These are phyloP conservation scores for Aspergillus haitiensis DNA, from an alignment of 495 filamentous ascomycete genomes.

Conservation along the genomic window DNA sequence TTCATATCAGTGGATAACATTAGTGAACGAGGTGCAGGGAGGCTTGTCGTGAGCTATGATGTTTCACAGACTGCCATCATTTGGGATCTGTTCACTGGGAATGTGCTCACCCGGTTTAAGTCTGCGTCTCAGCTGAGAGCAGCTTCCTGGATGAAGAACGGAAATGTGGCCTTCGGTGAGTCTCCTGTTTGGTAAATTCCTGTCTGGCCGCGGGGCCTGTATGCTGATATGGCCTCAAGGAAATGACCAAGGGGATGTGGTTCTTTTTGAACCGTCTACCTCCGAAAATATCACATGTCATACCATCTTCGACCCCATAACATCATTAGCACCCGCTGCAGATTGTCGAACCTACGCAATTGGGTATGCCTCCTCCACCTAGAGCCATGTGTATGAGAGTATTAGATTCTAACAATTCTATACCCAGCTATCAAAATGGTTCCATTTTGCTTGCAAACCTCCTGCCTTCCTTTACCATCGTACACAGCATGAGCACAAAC, in stretches of 20 bases:
- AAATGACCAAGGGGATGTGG: conserved; percentile 87
- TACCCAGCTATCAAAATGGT: conserved; percentile 82
- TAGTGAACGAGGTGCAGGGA: conserved; percentile 81
- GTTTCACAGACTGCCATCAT: conserved; percentile 88
- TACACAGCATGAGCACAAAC: conserved; percentile 82
- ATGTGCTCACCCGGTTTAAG: conserved; percentile 83
- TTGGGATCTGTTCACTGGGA: conserved; percentile 93
- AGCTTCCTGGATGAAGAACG: conserved; percentile 95
- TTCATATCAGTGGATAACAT: conserved; percentile 88
- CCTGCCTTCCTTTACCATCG: conserved; percentile 88
- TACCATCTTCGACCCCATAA: conserved; percentile 92
- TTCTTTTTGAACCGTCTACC: conserved; percentile 89
- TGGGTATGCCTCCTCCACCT: conserved; percentile 57
- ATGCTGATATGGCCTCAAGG: conserved; percentile 49
- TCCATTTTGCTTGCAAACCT: conserved; percentile 88
- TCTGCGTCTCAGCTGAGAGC: conserved; percentile 83
- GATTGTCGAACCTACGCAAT: conserved; percentile 97
- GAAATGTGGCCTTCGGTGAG: conserved; percentile 91
- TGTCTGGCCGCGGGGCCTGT: neutral
- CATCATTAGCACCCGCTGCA: conserved; percentile 82
- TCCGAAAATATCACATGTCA: conserved; percentile 90
- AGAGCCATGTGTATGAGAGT: neutral
- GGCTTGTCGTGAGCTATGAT: conserved; percentile 92
- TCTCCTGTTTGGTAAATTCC: neutral
- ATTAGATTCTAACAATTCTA: neutral